phyloP scores from a whole-genome alignment of 2,329 filamentous ascomycete genomes.

The Emericellopsis atlantica region DNA sequence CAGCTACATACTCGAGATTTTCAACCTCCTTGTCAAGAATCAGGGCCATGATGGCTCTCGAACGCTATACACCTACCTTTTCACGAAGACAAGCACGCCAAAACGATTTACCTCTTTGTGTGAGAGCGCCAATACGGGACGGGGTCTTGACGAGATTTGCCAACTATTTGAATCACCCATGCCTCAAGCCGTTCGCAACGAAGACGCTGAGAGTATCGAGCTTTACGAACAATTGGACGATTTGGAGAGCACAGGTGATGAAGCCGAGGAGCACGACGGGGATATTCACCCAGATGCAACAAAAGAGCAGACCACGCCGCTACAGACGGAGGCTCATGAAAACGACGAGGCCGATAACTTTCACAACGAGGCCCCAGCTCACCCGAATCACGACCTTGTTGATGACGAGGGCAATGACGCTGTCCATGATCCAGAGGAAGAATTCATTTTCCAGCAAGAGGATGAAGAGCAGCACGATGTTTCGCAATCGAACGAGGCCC shows the following conservation, averaged over 20 bases:
- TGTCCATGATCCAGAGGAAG: too few species aligned
- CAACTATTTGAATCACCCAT: constrained; percentile 20
- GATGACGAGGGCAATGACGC: too few species aligned
- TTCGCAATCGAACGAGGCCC: too few species aligned
- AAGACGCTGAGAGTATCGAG: constrained; percentile 7
- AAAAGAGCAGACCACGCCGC: constrained; percentile 1
- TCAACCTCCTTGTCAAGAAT: constrained; percentile 28
- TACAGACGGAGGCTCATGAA: neutral
- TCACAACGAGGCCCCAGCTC: too few species aligned
- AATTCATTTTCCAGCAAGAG: too few species aligned
- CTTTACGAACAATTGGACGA: constrained; percentile 7
- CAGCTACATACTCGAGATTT: constrained; percentile 27
- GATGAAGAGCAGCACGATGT: too few species aligned
- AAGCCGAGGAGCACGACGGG: neutral
- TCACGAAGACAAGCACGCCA: constrained; percentile 23
- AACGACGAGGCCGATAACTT: neutral
- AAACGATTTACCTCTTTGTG: constrained; percentile 25
- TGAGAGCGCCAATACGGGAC: constrained; percentile 27
- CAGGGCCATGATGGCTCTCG: constrained; percentile 25
- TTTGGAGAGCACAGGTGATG: constrained; percentile 9
- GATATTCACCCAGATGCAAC: neutral
- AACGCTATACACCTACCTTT: constrained; percentile 27
- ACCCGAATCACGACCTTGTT: too few species aligned
- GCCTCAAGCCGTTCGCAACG: constrained; percentile 4
- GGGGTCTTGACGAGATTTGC: constrained; percentile 25